A percentile compares a stretch with the other conserved stretches of the same genome.
These are phyloP conservation scores for Myxozyma melibiosi DNA, from an alignment of 805 yeast genomes.

Conservation along the genomic window DNA sequence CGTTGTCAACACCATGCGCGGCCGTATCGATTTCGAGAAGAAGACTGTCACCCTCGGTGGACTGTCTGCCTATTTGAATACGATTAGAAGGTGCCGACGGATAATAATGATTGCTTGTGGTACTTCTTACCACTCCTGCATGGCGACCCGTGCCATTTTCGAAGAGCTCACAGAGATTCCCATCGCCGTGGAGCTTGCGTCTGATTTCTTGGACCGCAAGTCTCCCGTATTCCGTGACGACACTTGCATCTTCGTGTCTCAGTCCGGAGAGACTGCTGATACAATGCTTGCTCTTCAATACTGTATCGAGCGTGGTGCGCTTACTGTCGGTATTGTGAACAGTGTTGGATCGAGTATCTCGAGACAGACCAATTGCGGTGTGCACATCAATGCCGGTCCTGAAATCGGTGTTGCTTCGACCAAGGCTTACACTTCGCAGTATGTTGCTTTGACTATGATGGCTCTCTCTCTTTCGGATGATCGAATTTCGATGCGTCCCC, in stretches of 20 bases:
- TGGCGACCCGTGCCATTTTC: conserved; percentile 93
- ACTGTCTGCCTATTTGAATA: conserved; percentile 75
- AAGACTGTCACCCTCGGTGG: conserved; percentile 85
- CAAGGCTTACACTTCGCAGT: conserved; percentile 98
- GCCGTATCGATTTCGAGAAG: conserved; percentile 91
- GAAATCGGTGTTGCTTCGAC: conserved; percentile 99
- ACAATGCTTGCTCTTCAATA: conserved; percentile 92
- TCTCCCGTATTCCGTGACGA: conserved; percentile 99
- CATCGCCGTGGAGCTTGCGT: conserved; percentile 87
- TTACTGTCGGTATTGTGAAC: conserved; percentile 96
- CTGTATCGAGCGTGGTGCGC: conserved; percentile 95
- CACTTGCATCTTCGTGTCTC: conserved; percentile 95
- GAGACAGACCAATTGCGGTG: conserved; percentile 98
- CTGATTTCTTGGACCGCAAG: conserved; percentile 90
- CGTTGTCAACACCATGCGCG: conserved; percentile 98
- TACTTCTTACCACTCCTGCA: conserved; percentile 97
- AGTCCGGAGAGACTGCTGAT: conserved; percentile 99
- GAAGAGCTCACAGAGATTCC: conserved; percentile 97
- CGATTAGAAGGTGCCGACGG: conserved; percentile 92
- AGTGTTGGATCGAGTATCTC: conserved; percentile 96
- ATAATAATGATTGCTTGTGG: conserved; percentile 99
- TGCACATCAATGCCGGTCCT: conserved; percentile 98
- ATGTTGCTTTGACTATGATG: conserved; percentile 94
- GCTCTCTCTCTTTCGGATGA: conserved; percentile 95
- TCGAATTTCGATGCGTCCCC: conserved; percentile 68